Evolutionary conservation across 23 red algal genomes (phyloP).

Genomic region (Gracilaria gracilis): DNA sequence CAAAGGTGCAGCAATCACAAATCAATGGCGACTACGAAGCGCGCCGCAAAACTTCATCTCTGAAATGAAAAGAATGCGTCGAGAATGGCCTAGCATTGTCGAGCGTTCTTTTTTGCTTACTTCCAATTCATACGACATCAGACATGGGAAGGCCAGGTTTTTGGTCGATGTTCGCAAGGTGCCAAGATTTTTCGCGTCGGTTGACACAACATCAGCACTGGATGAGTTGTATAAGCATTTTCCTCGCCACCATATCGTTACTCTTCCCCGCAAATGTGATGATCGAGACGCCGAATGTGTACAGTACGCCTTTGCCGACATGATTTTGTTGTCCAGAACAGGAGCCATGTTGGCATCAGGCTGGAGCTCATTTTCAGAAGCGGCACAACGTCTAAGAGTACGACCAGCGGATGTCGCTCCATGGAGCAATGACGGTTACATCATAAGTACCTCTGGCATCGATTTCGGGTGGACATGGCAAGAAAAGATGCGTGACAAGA

Average conservation of each 20-base stretch:
- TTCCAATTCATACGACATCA: background rate
- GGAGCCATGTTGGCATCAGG: constrained; percentile 70
- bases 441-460: constrained; percentile 44
- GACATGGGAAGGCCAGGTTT: background rate
- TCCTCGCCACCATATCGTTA: constrained; percentile 22
- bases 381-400: constrained; percentile 50
- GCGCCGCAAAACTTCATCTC: constrained; percentile 25
- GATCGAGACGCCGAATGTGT: constrained; percentile 61
- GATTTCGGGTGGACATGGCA: constrained; percentile 52
- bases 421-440: constrained; percentile 29
- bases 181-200: constrained; percentile 58
- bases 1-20: constrained; percentile 9
- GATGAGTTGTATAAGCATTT: constrained; percentile 23
- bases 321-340: constrained; percentile 56
- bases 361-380: constrained; percentile 74
- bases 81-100: constrained; percentile 22
- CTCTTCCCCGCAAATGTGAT: constrained; percentile 51
- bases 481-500: background rate
- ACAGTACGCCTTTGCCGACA: constrained; percentile 55
- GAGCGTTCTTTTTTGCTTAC: constrained; percentile 10
- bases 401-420: constrained; percentile 34
- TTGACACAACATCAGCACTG: constrained; percentile 43
- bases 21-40: constrained; percentile 52
- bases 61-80: constrained; percentile 34
- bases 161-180: background rate